These are phyloP conservation scores for Xerocomellus amylosporus DNA, from an alignment of 768 basidiomycete species.

Conservation along the genomic window DNA sequence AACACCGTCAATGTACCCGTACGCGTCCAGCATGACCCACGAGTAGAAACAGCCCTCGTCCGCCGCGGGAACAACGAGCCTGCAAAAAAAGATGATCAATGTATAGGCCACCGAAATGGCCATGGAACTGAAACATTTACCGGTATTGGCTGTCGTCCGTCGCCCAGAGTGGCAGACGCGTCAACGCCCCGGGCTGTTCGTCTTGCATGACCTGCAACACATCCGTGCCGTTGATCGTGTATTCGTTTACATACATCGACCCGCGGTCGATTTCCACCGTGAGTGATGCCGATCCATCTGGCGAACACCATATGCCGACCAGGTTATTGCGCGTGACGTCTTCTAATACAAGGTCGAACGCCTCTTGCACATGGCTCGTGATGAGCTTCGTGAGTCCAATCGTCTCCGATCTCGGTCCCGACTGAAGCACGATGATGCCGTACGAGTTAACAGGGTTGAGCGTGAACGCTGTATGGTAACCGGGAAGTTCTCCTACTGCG, in stretches of 20 bases:
- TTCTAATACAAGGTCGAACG: conserved; percentile 34
- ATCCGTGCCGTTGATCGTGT: conserved; percentile 35
- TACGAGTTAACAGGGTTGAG: conserved; percentile 40
- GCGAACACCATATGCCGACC: conserved; percentile 35
- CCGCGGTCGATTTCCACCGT: conserved; percentile 30
- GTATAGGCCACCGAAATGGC: not conserved
- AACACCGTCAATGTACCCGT: conserved; percentile 25
- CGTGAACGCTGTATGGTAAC: conserved; percentile 40
- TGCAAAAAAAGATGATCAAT: not conserved
- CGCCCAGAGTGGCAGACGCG: conserved; percentile 32
- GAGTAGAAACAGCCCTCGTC: conserved; percentile 22
- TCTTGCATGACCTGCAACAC: conserved; percentile 34
- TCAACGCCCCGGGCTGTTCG: not conserved
- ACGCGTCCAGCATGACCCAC: conserved; percentile 21
- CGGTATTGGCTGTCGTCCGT: conserved; percentile 42
- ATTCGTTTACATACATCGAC: conserved; percentile 30
- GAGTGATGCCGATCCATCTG: conserved; percentile 28
- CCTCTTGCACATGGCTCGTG: conserved; percentile 33
- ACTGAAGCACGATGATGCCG: conserved; percentile 41
- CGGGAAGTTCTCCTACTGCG: conserved; percentile 39
- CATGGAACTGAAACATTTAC: conserved; percentile 6
- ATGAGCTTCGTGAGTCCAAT: conserved; percentile 33
- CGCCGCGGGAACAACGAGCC: conserved; percentile 13
- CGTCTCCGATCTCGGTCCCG: conserved; percentile 36
- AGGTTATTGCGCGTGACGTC: conserved; percentile 27